These are phyloP conservation scores for Penicillium pancosmium DNA, from an alignment of 495 filamentous ascomycete genomes.

Conservation along the genomic window DNA sequence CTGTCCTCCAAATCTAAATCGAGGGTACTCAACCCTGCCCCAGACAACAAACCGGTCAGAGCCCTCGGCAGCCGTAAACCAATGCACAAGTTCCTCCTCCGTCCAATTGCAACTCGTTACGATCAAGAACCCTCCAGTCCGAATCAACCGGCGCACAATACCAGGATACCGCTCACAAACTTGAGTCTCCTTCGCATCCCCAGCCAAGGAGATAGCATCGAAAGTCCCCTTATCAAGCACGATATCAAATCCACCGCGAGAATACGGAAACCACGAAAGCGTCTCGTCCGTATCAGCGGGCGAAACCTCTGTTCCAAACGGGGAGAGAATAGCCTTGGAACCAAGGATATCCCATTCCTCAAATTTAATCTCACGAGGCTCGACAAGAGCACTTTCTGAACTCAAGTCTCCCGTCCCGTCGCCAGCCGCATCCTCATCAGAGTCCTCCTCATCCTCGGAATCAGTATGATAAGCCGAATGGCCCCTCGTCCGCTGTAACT, in stretches of 20 bases:
- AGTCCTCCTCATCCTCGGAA: slow-evolving; percentile 37
- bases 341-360: slow-evolving; percentile 75
- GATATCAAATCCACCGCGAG: slow-evolving; percentile 69
- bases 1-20: slow-evolving; percentile 82
- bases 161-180: slow-evolving; percentile 74
- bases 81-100: slow-evolving; percentile 75
- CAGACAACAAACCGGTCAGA: slow-evolving; percentile 54
- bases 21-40: slow-evolving; percentile 75
- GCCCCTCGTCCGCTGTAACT: slow-evolving; percentile 43
- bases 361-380: slow-evolving; percentile 56
- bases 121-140: slow-evolving; percentile 69
- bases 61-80: slow-evolving; percentile 59
- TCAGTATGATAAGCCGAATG: slow-evolving; percentile 46
- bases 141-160: slow-evolving; percentile 65
- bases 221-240: slow-evolving; percentile 97
- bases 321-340: slow-evolving; percentile 38
- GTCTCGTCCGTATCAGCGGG: slow-evolving; percentile 14
- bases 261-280: slow-evolving; percentile 37
- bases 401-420: slow-evolving; percentile 3
- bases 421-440: slow-evolving; percentile 20
- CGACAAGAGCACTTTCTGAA: slow-evolving; percentile 6
- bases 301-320: slow-evolving; percentile 20
- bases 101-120: slow-evolving; percentile 99
- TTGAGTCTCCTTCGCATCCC: slow-evolving; percentile 52
- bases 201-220: slow-evolving; percentile 81